These are phyloP conservation scores for Marasmius oreades DNA, from an alignment of 1,284 basidiomycete species.

Conservation along the genomic window DNA sequence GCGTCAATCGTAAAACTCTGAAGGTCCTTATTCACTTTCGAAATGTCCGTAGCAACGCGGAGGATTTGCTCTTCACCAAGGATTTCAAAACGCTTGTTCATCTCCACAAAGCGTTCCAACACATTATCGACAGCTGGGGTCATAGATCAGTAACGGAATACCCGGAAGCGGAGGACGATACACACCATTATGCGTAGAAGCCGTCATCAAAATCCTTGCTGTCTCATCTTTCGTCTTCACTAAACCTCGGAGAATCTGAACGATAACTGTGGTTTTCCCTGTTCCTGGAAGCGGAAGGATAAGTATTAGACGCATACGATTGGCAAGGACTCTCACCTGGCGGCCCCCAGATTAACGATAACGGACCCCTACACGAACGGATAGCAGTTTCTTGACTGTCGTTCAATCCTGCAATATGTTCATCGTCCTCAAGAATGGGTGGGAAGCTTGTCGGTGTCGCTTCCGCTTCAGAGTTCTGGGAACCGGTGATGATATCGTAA, in stretches of 20 bases:
- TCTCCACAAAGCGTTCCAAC: constrained; percentile 51
- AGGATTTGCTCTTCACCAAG: constrained; percentile 52
- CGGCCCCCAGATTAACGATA: constrained; percentile 65
- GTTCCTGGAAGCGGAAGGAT: constrained; percentile 39
- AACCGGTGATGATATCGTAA: constrained; percentile 28
- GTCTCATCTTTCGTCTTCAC: constrained; percentile 31
- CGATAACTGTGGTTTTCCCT: constrained; percentile 66
- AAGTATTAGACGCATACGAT: background rate
- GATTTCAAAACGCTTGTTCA: constrained; percentile 39
- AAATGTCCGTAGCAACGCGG: constrained; percentile 60
- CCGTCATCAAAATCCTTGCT: constrained; percentile 58
- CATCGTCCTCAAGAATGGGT: background rate
- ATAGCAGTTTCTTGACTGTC: constrained; percentile 51
- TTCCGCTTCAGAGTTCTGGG: background rate
- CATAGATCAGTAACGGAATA: background rate
- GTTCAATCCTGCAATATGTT: constrained; percentile 34
- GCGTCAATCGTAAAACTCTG: constrained; percentile 60
- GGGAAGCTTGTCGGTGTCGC: background rate
- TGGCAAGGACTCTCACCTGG: constrained; percentile 38
- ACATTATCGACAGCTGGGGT: constrained; percentile 62
- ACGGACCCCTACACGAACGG: constrained; percentile 32
- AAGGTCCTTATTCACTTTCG: constrained; percentile 53
- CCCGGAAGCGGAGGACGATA: background rate
- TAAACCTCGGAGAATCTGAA: constrained; percentile 50
- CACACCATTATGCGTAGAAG: constrained; percentile 63